Evolutionary conservation across 1,284 basidiomycete genomes (phyloP).

Genomic region (Cryptococcus jaspeensis): DNA sequence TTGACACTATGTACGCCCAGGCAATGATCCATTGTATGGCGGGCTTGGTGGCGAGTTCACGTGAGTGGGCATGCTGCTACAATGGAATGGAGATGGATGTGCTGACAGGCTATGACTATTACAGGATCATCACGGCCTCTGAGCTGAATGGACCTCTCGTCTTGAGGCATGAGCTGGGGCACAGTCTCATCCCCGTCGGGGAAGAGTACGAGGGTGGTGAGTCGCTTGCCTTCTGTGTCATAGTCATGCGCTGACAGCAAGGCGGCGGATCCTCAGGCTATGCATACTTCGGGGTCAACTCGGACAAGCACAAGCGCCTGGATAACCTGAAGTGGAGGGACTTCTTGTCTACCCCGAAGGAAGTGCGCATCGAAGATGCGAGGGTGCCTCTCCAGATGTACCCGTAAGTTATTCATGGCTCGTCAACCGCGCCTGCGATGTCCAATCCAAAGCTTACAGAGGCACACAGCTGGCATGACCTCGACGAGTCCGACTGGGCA

Average conservation of each 20-base stretch:
- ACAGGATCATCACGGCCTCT: constrained; percentile 74
- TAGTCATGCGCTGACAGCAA: background rate
- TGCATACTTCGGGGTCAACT: constrained; percentile 72
- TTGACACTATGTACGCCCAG: constrained; percentile 46
- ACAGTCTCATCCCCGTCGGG: constrained; percentile 59
- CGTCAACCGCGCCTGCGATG: background rate
- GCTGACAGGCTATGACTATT: background rate
- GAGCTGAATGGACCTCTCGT: constrained; percentile 73
- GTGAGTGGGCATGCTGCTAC: constrained; percentile 54
- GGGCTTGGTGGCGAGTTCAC: constrained; percentile 80
- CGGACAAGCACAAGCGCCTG: constrained; percentile 44
- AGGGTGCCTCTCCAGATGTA: constrained; percentile 75
- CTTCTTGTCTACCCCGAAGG: constrained; percentile 60
- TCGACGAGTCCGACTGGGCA: constrained; percentile 59
- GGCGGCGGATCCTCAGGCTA: constrained; percentile 48
- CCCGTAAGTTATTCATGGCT: constrained; percentile 25
- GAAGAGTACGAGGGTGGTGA: constrained; percentile 79
- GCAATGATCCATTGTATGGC: constrained; percentile 77
- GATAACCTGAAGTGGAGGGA: constrained; percentile 63
- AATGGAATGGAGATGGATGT: background rate
- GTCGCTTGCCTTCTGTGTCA: background rate
- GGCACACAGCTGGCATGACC: constrained; percentile 57
- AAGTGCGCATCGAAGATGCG: constrained; percentile 62
- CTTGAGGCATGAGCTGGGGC: constrained; percentile 75
- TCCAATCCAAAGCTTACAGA: background rate